Evolutionary conservation across 2,329 filamentous ascomycete genomes (phyloP).

Genomic region (Hypocreales sp.): DNA sequence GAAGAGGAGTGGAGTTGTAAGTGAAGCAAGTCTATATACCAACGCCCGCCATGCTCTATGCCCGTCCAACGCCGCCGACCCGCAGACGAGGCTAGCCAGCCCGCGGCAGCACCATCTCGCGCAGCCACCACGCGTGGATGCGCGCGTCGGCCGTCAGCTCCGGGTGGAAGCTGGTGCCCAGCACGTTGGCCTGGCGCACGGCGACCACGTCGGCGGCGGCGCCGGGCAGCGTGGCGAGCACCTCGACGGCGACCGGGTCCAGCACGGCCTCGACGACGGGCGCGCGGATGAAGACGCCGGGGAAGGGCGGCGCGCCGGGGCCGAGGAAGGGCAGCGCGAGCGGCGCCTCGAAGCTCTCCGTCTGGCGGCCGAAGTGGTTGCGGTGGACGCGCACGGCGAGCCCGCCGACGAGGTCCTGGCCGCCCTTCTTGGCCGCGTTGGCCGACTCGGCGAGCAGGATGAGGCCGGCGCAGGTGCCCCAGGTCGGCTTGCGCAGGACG

Average conservation of each 20-base stretch:
- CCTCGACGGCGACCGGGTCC: constrained; percentile 24
- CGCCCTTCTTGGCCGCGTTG: constrained; percentile 76
- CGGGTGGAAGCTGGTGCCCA: constrained; percentile 91
- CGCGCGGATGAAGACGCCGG: constrained; percentile 83
- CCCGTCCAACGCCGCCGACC: no score
- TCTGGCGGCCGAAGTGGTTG: constrained; percentile 90
- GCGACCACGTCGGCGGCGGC: constrained; percentile 66
- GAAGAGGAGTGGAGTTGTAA: no score
- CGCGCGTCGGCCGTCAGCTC: constrained; percentile 78
- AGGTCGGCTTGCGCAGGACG: constrained; percentile 65
- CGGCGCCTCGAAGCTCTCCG: constrained; percentile 73
- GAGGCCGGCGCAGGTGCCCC: constrained; percentile 92
- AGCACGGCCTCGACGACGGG: constrained; percentile 82
- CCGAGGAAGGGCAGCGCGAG: constrained; percentile 57
- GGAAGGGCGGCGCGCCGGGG: constrained; percentile 33
- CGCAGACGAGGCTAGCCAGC: constrained; percentile 4
- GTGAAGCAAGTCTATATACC: no score
- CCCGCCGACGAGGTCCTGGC: constrained; percentile 86
- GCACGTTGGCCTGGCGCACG: constrained; percentile 77
- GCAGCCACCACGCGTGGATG: constrained; percentile 90
- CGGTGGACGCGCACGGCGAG: constrained; percentile 80
- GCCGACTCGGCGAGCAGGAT: constrained; percentile 82
- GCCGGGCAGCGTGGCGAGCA: constrained; percentile 35
- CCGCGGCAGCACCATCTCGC: constrained; percentile 32
- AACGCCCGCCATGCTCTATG: no score